A percentile compares a stretch with the other conserved stretches of the same genome.
Conservation (phyloP, 352 stramenopile species). For the Globisporangium sylvaticum region DNA sequence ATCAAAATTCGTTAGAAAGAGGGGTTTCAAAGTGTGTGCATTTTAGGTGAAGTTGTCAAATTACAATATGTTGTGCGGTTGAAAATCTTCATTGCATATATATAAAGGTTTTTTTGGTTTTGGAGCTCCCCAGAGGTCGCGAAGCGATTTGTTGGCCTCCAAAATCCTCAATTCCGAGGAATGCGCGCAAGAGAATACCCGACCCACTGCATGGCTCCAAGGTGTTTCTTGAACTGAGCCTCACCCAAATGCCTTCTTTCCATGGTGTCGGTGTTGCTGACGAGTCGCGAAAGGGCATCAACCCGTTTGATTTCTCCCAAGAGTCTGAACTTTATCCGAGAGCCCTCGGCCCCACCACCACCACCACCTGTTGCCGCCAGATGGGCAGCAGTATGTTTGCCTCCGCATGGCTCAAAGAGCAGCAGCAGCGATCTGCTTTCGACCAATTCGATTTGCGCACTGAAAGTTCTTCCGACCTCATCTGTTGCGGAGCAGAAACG, state of each 20-base stretch:
- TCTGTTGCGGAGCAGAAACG: background rate
- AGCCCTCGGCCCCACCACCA: background rate
- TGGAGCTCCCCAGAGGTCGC: background rate
- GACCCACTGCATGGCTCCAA: too few species aligned
- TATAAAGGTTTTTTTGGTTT: background rate
- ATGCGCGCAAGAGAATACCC: too few species aligned
- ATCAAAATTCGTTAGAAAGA: background rate
- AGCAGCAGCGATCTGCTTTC: background rate
- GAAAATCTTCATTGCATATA: background rate
- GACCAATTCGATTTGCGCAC: background rate
- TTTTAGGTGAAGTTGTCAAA: background rate
- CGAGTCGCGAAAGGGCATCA: background rate
- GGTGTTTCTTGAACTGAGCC: background rate
- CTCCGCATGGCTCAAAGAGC: background rate
- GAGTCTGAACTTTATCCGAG: background rate
- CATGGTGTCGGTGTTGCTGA: background rate
- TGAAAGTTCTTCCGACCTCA: background rate
- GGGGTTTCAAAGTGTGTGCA: background rate
- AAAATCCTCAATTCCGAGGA: too few species aligned
- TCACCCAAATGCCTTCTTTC: background rate
- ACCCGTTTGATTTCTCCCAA: background rate
- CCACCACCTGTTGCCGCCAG: background rate
- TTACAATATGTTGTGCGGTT: background rate
- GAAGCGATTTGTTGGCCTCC: too few species aligned
- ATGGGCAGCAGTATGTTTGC: background rate